These are phyloP conservation scores for Talaromyces sp. DNA, from an alignment of 2,329 filamentous ascomycete genomes.

Conservation along the genomic window DNA sequence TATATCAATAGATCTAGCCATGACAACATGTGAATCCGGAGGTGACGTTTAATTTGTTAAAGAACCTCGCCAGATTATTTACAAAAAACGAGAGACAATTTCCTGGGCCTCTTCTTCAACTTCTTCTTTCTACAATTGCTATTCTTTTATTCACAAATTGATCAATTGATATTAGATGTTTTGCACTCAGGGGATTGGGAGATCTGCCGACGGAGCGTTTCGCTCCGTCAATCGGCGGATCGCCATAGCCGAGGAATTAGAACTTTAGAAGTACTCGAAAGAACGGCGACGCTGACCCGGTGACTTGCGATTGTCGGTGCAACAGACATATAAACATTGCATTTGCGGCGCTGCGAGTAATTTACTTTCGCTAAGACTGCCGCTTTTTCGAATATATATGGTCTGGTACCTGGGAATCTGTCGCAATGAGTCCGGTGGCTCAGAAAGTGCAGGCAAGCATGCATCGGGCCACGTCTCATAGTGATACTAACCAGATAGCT, in stretches of 20 bases:
- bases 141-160: too few species aligned
- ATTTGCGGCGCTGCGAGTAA: background rate
- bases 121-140: too few species aligned
- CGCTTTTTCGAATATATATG: background rate
- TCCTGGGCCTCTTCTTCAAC: too few species aligned
- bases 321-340: background rate
- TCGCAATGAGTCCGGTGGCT: background rate
- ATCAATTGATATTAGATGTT: too few species aligned
- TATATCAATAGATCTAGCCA: too few species aligned
- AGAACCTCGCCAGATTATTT: too few species aligned
- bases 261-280: background rate
- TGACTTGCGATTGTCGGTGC: background rate
- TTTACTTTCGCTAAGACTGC: background rate
- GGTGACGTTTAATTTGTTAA: too few species aligned
- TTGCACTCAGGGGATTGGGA: background rate
- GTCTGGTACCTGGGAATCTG: background rate
- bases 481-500: background rate
- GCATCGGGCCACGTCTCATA: background rate
- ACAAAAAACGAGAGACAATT: too few species aligned
- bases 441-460: background rate
- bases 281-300: background rate
- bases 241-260: background rate
- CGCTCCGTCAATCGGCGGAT: background rate
- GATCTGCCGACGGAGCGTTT: background rate
- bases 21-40: too few species aligned